Evolutionary conservation across 2,329 filamentous ascomycete species (phyloP), one percentile per base, ranked within the genome.

Genomic region (Neonectria magnoliae): DNA sequence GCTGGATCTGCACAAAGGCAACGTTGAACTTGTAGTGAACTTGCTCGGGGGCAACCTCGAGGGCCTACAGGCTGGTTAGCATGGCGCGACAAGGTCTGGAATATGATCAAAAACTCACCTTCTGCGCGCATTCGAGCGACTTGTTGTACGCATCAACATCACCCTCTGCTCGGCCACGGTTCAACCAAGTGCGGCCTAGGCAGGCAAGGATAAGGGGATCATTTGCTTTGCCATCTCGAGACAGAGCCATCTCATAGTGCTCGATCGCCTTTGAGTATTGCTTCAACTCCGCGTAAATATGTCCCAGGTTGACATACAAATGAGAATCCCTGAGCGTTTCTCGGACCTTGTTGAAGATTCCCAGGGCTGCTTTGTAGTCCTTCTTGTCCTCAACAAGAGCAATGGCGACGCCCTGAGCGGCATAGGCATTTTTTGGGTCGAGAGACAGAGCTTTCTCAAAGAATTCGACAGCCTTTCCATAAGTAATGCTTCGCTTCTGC

Each of bases 21-120:
- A 99, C 93, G 75, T 99, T 99, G 86, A 99, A 99, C 78, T 96
- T 93, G 79, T 96, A 93, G 79, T 97, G 93, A 31, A 94, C 86
- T 73, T 97, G 93, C 5, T 96, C 92, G 0, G 94, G 92, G 1
- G 92, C 90, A 59, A 92, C 87, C 60, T 89, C 87, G 18, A 97
- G 87, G 27, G 95, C 93, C 87, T 91, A 33, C 7, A 54, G 20
- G n/a, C 52, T 8, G 11, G 50, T 75, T 51, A 75, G 65, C 63
- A 56, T 52, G 16, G 27, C 22, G 50, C 10, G 7, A 38, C 27
- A 18, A n/a, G 9, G 22, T 20, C 38, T 14, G 31, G 11, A 8
- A 29, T 14, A 36, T 13, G n/a, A 42, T 38, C 33, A 8, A 54
- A 42, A 53, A 66, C 80, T 73, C 78, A 90, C 89, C 83, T 87